These are phyloP conservation scores for Debaryomyces psychrophilus DNA, from an alignment of 1,139 yeast species.

Conservation along the genomic window DNA sequence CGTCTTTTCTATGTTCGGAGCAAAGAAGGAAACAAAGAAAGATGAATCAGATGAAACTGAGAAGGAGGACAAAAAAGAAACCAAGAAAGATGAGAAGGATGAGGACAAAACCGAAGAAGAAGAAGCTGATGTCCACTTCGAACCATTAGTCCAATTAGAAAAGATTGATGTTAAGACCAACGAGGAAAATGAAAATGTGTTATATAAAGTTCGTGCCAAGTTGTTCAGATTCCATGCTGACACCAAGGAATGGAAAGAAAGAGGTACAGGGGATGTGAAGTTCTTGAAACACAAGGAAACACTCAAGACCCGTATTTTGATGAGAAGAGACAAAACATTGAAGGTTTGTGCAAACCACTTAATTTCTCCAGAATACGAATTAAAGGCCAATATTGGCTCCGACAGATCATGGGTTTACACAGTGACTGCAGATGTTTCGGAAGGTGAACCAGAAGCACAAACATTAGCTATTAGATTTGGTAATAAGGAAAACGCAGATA, in stretches of 20 bases:
- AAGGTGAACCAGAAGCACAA: slow-evolving; percentile 94
- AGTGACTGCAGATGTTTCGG: slow-evolving; percentile 92
- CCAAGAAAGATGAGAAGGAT: slow-evolving; percentile 32
- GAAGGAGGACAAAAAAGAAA: slow-evolving; percentile 35
- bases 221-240: slow-evolving; percentile 85
- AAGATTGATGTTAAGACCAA: slow-evolving; percentile 96
- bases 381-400: slow-evolving; percentile 92
- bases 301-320: slow-evolving; percentile 82
- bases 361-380: slow-evolving; percentile 79
- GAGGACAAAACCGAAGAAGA: slow-evolving; percentile 70
- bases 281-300: slow-evolving; percentile 86
- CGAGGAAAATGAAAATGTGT: slow-evolving; percentile 92
- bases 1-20: slow-evolving; percentile 91
- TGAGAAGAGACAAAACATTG: slow-evolving; percentile 98
- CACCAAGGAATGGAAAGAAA: slow-evolving; percentile 96
- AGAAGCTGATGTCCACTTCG: slow-evolving; percentile 93
- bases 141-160: slow-evolving; percentile 92
- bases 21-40: slow-evolving; percentile 67
- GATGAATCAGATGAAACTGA: slow-evolving; percentile 40
- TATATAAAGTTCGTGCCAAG: slow-evolving; percentile 90
- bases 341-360: slow-evolving; percentile 98
- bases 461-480: slow-evolving; percentile 97
- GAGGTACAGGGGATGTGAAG: slow-evolving; percentile 98
- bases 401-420: slow-evolving; percentile 98
- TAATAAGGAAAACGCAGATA: slow-evolving; percentile 94